phyloP scores from a whole-genome alignment of 140 eudicot genomes.

The Stevia rebaudiana region DNA sequence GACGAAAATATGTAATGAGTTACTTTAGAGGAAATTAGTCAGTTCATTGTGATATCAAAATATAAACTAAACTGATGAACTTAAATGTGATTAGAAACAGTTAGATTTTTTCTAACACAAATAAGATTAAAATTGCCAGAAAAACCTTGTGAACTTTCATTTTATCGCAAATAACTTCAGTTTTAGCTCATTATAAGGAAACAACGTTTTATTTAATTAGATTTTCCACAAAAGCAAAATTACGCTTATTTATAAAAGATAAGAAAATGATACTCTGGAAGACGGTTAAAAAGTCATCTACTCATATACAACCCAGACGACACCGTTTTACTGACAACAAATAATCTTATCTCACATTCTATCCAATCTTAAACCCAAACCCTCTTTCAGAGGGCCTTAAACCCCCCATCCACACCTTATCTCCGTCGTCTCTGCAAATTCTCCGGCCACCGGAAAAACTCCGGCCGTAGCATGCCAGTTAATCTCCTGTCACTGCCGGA shows the following conservation, averaged over 20 bases:
- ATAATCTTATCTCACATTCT: conserved; percentile 19
- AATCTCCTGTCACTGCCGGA: conserved; percentile 27
- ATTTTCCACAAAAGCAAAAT: too few species aligned
- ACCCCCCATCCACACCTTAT: conserved; percentile 30
- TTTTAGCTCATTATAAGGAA: too few species aligned
- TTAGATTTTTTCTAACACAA: too few species aligned
- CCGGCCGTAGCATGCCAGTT: conserved; percentile 39
- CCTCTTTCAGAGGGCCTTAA: conserved; percentile 34
- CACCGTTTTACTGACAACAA: conserved; percentile 18
- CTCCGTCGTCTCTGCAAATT: conserved; percentile 14
- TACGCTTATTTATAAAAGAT: neutral
- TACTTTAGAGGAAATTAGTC: neutral
- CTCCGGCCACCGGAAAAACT: conserved; percentile 19
- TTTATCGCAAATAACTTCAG: too few species aligned
- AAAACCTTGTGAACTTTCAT: neutral
- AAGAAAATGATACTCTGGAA: too few species aligned
- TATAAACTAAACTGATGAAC: neutral
- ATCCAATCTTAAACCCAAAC: conserved; percentile 29
- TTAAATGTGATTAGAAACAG: neutral
- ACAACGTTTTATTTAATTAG: too few species aligned
- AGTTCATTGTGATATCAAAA: conserved; percentile 2
- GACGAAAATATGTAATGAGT: neutral
- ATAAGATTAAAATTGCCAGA: neutral
- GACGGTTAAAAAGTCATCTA: neutral
- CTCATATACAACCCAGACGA: neutral